Percentiles rank a stretch among this genome's conserved stretches.
These are phyloP conservation scores for Curvularia hawaiiensis DNA, from an alignment of 2,329 filamentous ascomycete genomes.

Conservation along the genomic window DNA sequence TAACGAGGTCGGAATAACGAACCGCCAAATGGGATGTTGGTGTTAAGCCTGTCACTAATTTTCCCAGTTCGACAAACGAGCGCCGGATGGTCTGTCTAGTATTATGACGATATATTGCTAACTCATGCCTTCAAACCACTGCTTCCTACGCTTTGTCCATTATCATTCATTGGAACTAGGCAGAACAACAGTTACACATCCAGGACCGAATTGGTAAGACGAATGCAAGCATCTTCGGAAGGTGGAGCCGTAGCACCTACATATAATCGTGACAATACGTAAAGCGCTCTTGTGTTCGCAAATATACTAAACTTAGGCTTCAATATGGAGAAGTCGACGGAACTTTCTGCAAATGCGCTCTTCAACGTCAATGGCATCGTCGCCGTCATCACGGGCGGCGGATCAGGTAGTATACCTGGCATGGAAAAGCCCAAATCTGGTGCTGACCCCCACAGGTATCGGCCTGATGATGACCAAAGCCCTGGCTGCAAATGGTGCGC, in stretches of 20 bases:
- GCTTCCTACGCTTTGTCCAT: neutral
- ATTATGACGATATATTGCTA: neutral
- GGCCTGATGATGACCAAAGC: slow-evolving; percentile 27
- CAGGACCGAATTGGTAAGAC: neutral
- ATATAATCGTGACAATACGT: neutral
- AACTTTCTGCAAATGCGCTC: slow-evolving; percentile 18
- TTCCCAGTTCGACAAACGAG: neutral
- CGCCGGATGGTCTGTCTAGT: neutral
- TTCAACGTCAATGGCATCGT: slow-evolving; percentile 29
- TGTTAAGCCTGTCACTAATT: neutral
- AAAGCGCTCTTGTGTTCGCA: neutral
- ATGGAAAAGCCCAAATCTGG: neutral
- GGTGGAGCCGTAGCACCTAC: slow-evolving; percentile 9
- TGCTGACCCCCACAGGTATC: slow-evolving; percentile 18
- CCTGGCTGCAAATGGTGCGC: slow-evolving; percentile 27
- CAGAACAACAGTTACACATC: neutral
- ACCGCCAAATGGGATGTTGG: neutral
- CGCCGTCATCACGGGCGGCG: slow-evolving; percentile 31
- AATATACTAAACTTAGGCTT: neutral
- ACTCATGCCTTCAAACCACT: neutral
- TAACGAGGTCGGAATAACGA: slow-evolving; percentile 1
- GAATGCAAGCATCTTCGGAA: slow-evolving; percentile 5
- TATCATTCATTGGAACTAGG: neutral
- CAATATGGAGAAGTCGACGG: slow-evolving; percentile 1
- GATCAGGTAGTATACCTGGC: slow-evolving; percentile 17